phyloP scores from a whole-genome alignment of 106 monocot species.

The Gastrodia elata region DNA sequence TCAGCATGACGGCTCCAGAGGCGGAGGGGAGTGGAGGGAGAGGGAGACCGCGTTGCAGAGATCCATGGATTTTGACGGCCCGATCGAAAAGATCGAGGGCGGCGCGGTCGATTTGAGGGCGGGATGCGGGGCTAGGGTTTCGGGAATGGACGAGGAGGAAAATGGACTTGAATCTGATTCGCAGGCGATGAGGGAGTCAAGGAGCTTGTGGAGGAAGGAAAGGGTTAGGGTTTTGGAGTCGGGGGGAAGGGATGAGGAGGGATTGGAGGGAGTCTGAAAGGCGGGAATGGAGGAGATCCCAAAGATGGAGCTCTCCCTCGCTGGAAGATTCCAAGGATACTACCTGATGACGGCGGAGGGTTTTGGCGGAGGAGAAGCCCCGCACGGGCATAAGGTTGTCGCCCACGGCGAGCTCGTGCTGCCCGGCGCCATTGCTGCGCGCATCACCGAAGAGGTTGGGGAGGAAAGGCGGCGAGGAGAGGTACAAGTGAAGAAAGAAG shows the following conservation, averaged over 20 bases:
- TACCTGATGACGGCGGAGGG: slow-evolving; percentile 55
- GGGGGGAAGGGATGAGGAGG: slow-evolving; percentile 14
- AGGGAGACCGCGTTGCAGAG: slow-evolving; percentile 50
- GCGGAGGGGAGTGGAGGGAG: slow-evolving; percentile 31
- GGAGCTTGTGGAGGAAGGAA: slow-evolving; percentile 43
- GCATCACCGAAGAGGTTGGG: neutral
- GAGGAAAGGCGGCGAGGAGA: no score
- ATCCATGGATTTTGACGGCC: slow-evolving; percentile 53
- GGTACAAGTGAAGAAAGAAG: no score
- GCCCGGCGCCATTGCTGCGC: neutral
- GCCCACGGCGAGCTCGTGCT: neutral
- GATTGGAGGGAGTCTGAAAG: slow-evolving; percentile 42
- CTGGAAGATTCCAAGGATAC: slow-evolving; percentile 48
- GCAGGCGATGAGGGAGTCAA: slow-evolving; percentile 28
- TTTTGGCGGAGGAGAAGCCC: neutral
- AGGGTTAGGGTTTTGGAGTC: slow-evolving; percentile 31
- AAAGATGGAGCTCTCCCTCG: slow-evolving; percentile 31
- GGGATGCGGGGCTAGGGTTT: slow-evolving; percentile 1
- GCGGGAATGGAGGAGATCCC: slow-evolving; percentile 57
- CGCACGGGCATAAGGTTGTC: neutral
- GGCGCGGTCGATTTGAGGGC: slow-evolving; percentile 28
- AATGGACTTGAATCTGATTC: slow-evolving; percentile 27
- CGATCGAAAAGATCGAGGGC: slow-evolving; percentile 47
- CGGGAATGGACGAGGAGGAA: slow-evolving; percentile 3
- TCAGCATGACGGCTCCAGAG: slow-evolving; percentile 40